phyloP scores from a whole-genome alignment of 2,329 filamentous ascomycete species.

The Bipolaris oryzae region DNA sequence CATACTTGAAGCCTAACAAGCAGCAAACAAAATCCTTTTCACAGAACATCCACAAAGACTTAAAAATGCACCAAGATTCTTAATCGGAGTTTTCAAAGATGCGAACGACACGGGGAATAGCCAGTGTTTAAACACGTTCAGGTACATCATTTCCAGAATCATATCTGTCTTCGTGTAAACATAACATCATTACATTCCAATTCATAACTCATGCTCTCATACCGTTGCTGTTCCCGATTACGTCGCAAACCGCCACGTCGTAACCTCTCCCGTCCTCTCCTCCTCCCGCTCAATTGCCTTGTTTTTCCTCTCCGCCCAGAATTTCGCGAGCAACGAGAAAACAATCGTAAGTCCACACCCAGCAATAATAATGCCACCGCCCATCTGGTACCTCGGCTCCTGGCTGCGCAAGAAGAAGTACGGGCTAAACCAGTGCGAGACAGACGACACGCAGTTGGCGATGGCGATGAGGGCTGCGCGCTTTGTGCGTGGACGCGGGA shows the following conservation, averaged over 20 bases:
- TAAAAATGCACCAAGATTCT: too few species aligned
- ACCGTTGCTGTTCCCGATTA: too few species aligned
- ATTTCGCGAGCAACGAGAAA: conserved; percentile 1
- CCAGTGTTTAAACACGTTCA: too few species aligned
- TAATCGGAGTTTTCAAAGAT: too few species aligned
- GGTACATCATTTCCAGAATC: too few species aligned
- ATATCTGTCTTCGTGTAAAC: too few species aligned
- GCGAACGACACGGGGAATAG: too few species aligned
- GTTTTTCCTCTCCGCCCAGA: conserved; percentile 8
- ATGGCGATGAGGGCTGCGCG: conserved; percentile 53
- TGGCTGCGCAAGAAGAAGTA: conserved; percentile 43
- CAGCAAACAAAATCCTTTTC: too few species aligned
- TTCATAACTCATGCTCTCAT: too few species aligned
- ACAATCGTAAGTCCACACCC: conserved; percentile 4
- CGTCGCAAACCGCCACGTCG: not conserved
- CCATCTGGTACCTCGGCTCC: conserved; percentile 17
- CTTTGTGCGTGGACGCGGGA: conserved; percentile 50
- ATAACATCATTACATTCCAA: too few species aligned
- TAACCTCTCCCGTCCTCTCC: conserved; percentile 3
- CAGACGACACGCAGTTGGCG: conserved; percentile 49
- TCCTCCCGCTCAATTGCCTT: conserved; percentile 9
- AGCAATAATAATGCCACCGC: conserved; percentile 21
- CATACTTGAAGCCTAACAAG: too few species aligned
- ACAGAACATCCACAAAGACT: too few species aligned
- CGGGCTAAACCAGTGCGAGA: conserved; percentile 52